Percentiles rank a stretch among this genome's conserved stretches.
Evolutionary conservation across 2,329 filamentous ascomycete genomes (phyloP).

Genomic region (Chaetoscypha palmicola): DNA sequence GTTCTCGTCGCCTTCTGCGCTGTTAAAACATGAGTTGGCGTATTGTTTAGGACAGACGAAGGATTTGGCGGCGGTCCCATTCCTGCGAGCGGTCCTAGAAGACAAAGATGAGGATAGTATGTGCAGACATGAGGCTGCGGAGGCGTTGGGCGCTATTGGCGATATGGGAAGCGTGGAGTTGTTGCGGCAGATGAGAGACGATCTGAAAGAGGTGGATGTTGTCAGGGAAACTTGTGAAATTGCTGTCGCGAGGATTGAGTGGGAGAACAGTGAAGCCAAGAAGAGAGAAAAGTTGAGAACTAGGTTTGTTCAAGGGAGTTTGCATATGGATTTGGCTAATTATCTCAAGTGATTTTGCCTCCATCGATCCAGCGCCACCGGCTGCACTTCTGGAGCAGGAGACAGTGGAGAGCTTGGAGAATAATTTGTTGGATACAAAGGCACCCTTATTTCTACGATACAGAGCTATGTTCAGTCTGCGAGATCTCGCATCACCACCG

Average conservation of each 20-base stretch:
- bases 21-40: constrained; percentile 93
- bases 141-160: constrained; percentile 84
- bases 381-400: constrained; percentile 76
- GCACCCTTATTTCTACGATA: constrained; percentile 86
- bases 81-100: constrained; percentile 65
- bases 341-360: constrained; percentile 73
- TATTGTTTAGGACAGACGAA: constrained; percentile 93
- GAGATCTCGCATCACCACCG: constrained; percentile 89
- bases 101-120: constrained; percentile 83
- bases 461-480: constrained; percentile 94
- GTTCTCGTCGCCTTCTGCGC: constrained; percentile 75
- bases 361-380: constrained; percentile 89
- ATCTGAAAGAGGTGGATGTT: constrained; percentile 66
- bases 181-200: constrained; percentile 66
- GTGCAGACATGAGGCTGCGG: constrained; percentile 93
- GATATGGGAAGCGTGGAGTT: constrained; percentile 67
- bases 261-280: constrained; percentile 72
- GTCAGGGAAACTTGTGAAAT: constrained; percentile 97
- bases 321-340: constrained; percentile 13
- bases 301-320: constrained; percentile 50
- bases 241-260: constrained; percentile 86
- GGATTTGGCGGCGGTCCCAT: constrained; percentile 66
- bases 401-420: constrained; percentile 68
- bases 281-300: constrained; percentile 71
- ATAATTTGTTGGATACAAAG: constrained; percentile 69